Evolutionary conservation across 2,329 filamentous ascomycete species (phyloP).

Genomic region (Hymenoscyphus occultus): DNA sequence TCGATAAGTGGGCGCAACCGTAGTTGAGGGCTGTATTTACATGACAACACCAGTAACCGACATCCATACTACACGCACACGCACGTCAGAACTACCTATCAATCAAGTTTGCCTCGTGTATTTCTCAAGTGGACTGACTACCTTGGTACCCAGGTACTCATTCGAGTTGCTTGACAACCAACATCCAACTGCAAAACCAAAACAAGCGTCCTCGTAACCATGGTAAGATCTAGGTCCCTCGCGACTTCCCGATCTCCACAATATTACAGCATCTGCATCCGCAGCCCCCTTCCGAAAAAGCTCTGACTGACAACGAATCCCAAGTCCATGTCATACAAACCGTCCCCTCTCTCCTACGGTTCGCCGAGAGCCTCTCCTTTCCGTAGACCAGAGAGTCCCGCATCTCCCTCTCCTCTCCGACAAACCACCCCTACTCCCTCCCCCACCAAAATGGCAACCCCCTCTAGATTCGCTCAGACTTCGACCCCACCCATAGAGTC

Average conservation of each 20-base stretch:
- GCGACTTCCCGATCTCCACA: constrained; percentile 22
- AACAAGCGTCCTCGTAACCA: constrained; percentile 10
- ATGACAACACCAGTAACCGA: no score
- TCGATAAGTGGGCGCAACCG: no score
- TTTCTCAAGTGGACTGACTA: background rate
- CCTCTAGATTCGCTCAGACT: constrained; percentile 40
- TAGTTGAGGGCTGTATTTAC: no score
- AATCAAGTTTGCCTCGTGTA: background rate
- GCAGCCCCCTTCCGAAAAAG: background rate
- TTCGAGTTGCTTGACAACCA: background rate
- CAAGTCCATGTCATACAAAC: constrained; percentile 53
- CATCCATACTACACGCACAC: no score
- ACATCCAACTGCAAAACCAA: background rate
- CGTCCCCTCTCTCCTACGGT: constrained; percentile 68
- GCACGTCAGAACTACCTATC: no score
- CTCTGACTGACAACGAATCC: constrained; percentile 1
- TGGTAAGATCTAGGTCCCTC: constrained; percentile 18
- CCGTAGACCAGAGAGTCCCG: constrained; percentile 58
- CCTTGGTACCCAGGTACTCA: background rate
- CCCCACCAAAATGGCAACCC: constrained; percentile 47
- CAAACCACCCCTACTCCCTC: constrained; percentile 59
- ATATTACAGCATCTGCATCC: constrained; percentile 9
- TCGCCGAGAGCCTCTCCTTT: constrained; percentile 68
- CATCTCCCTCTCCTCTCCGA: constrained; percentile 63
- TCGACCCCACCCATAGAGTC: constrained; percentile 41